Evolutionary conservation across 2,329 filamentous ascomycete species (phyloP).

Genomic region (Ophiostoma triangulosporum): DNA sequence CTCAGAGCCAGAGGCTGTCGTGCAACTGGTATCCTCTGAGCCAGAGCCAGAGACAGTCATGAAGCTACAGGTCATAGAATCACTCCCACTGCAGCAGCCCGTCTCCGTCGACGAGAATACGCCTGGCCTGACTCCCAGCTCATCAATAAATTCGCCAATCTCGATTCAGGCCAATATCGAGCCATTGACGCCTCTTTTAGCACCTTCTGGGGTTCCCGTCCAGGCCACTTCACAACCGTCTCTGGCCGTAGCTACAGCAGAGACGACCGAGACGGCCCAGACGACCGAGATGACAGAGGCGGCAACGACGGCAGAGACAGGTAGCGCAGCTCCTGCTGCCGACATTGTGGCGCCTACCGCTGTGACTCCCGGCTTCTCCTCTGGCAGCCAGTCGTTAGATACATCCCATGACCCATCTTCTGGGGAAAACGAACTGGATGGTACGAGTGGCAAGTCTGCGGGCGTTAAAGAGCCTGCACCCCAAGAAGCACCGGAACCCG

Average conservation of each 20-base stretch:
- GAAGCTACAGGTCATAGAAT: not conserved
- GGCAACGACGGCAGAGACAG: not conserved
- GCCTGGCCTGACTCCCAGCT: conserved; percentile 3
- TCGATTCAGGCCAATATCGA: not conserved
- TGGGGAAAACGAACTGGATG: not conserved
- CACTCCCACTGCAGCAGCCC: not conserved
- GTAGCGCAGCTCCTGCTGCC: not conserved
- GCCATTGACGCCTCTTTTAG: conserved; percentile 1
- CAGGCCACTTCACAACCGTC: conserved; percentile 11
- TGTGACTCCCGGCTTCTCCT: not conserved
- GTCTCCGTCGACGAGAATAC: conserved; percentile 4
- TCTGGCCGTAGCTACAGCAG: not conserved
- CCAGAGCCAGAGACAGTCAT: not conserved
- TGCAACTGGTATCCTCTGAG: too few species aligned
- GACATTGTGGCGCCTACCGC: not conserved
- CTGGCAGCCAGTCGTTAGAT: not conserved
- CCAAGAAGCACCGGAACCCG: not conserved
- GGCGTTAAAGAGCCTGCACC: not conserved
- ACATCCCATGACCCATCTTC: not conserved
- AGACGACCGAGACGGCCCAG: not conserved
- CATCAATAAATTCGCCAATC: conserved; percentile 1
- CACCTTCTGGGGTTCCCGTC: conserved; percentile 12
- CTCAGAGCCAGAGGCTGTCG: not conserved
- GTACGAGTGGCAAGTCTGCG: not conserved
- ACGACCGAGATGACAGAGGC: not conserved